A percentile compares a stretch with the other conserved stretches of the same genome.
These are phyloP conservation scores for Rubia balearica DNA, from an alignment of 305 asterid species.

Conservation along the genomic window DNA sequence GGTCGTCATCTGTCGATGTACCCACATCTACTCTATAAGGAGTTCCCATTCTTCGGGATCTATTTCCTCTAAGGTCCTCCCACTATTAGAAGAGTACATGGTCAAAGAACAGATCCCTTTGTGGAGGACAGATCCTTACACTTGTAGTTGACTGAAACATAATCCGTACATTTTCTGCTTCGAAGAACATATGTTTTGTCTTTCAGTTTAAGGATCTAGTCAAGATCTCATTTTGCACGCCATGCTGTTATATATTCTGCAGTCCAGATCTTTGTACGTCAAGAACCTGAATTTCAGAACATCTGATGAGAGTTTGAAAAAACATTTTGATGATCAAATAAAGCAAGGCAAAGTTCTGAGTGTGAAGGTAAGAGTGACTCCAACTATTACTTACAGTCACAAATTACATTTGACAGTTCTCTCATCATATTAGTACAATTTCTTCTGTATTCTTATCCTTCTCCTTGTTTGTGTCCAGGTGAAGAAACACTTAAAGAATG, in stretches of 20 bases:
- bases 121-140: background rate
- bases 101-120: background rate
- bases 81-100: background rate
- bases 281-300: constrained; percentile 89
- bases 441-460: constrained; percentile 13
- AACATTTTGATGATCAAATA: constrained; percentile 57
- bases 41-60: background rate
- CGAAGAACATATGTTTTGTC: background rate
- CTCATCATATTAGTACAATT: background rate
- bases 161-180: constrained; percentile 11
- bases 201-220: background rate
- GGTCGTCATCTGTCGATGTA: background rate
- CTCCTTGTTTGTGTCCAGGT: constrained; percentile 35
- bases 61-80: background rate
- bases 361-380: constrained; percentile 56
- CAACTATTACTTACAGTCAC: background rate
- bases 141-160: background rate
- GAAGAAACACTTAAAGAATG: constrained; percentile 80
- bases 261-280: constrained; percentile 88
- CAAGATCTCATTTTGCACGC: constrained; percentile 7
- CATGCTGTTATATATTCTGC: constrained; percentile 24
- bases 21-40: background rate
- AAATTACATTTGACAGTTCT: background rate
- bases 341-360: constrained; percentile 71
- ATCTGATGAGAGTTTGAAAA: constrained; percentile 61